A percentile compares a stretch with the other conserved stretches of the same genome.
phyloP scores from a whole-genome alignment of 129 eudicot genomes.

The Daucus carota region DH1_v3.0 NC_030383.2:55594001-55594500 shows the following conservation, averaged over 20 bases:
- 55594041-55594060: conserved; percentile 19
- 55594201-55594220: not conserved
- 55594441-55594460: conserved; percentile 18
- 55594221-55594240: conserved; percentile 11
- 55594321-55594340: conserved; percentile 13
- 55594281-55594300: conserved; percentile 11
- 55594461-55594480: conserved; percentile 14
- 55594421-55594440: conserved; percentile 13
- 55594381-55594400: not conserved
- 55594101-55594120: conserved; percentile 14
- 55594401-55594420: not conserved
- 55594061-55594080: conserved; percentile 18
- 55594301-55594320: conserved; percentile 2
- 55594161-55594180: conserved; percentile 10
- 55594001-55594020: conserved; percentile 15
- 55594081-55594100: conserved; percentile 17
- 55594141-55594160: conserved; percentile 13
- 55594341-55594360: conserved; percentile 12
- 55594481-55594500: conserved; percentile 10
- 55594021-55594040: conserved; percentile 18
- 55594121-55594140: conserved; percentile 22
- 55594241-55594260: not conserved
- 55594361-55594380: not conserved
- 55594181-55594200: conserved; percentile 9
- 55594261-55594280: conserved; percentile 8